Evolutionary conservation across 768 basidiomycete species (phyloP), one percentile per base, ranked within the genome.

Genomic region (Kwoniella bestiolae): DNA sequence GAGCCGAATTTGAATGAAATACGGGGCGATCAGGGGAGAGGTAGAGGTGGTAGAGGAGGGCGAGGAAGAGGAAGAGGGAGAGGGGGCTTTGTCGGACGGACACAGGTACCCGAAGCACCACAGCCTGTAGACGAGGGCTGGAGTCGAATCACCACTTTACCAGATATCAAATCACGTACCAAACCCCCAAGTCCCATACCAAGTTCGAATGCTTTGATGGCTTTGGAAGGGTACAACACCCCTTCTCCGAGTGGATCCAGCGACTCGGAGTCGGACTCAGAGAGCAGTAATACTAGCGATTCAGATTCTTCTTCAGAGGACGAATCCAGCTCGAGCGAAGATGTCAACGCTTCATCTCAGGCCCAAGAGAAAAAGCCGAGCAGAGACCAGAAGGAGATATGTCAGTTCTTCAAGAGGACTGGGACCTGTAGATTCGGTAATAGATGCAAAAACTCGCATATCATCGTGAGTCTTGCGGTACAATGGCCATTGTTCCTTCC

Each of bases 61-160:
- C 47, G 56, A 35, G 38, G 60, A 35, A 23, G 67, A 64, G 70
- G 65, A 14, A 56, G 64, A 21, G 60, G 49, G 2, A 44, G 53
- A 23, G 60, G 58, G 7, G 76, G 70, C 46, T 59, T 82, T 51
- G 70, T 83, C 56, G 79, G 78, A 28, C 52, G 73, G 57, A 72
- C 68, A 1, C 71, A 75, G 66, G 82, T 79, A 28, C 53, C 72
- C 57, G 73, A 72, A 29, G 69, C 67, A 56, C 64, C 41, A 8
- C 34, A n/a, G n/a, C 62, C 34, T 21, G 47, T 18, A 41, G 12
- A 41, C 18, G 45, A 29, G 50, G 26, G 8, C 18, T 65, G 63
- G 63, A 35, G 44, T 16, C 21, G 28, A 49, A 23, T 45, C 44
- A 29, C 60, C 8, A 51, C 29, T 38, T 7, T 51, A 25, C 52